Conservation (phyloP, 192 early-diverging fungal species). For the Podila minutissima region DNA sequence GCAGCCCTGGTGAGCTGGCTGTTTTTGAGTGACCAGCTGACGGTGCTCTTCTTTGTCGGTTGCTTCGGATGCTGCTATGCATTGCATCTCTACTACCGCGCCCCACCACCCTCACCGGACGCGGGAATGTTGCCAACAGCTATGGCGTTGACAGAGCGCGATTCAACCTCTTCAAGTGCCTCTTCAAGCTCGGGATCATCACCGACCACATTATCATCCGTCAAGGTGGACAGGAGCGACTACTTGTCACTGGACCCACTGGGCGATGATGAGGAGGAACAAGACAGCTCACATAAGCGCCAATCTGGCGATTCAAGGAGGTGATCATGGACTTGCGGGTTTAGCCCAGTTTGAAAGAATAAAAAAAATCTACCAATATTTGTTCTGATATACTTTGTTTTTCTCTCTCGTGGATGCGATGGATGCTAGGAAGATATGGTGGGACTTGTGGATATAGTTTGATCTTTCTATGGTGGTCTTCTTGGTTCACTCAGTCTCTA, state of each 20-base stretch:
- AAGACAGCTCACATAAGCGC: background rate
- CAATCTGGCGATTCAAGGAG: background rate
- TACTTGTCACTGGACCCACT: slow-evolving; percentile 27
- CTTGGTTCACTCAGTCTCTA: slow-evolving; percentile 18
- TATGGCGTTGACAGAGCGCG: background rate
- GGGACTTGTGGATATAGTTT: background rate
- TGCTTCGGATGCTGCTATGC: slow-evolving; percentile 50
- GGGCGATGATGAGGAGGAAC: slow-evolving; percentile 7
- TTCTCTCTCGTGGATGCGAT: no score
- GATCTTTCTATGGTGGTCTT: background rate
- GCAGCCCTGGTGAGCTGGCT: slow-evolving; percentile 43
- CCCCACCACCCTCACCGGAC: background rate
- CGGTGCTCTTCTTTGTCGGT: slow-evolving; percentile 46
- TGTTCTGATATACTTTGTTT: no score
- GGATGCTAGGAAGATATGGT: background rate
- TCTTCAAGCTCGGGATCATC: slow-evolving; percentile 22
- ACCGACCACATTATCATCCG: slow-evolving; percentile 2
- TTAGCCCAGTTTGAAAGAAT: no score
- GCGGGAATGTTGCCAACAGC: background rate
- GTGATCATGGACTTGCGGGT: no score
- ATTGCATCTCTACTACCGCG: slow-evolving; percentile 47
- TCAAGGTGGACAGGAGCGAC: slow-evolving; percentile 23
- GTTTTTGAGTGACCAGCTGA: slow-evolving; percentile 33
- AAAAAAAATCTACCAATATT: no score
- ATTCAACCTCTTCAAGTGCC: background rate